Evolutionary conservation across 352 stramenopile species (phyloP), one percentile per base, ranked within the genome.

Genomic region (Stephanocyclus meneghinianus): DNA sequence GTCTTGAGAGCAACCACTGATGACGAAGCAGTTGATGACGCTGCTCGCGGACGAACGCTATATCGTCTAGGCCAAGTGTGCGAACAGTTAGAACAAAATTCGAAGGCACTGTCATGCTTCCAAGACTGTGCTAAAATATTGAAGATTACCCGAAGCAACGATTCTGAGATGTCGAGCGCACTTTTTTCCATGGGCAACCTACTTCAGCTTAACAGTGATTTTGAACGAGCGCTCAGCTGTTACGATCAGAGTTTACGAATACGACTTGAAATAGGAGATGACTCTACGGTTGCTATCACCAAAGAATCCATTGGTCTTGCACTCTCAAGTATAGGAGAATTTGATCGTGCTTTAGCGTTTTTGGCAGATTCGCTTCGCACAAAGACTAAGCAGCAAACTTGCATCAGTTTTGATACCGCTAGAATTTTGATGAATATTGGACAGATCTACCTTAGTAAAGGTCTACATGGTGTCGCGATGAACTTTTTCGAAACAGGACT

Each of bases 291-390:
- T 64, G 81, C 81, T 16, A 88, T 84, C 66, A 86, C 79, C 4
- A 90, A 88, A 71, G 88, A 87, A 57, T 86, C 86, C 48, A 90
- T 90, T 56, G 84, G 81, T 18, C 62, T 80, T 21, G 71, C 72
- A 11, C 71, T 90, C n/a, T 77, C 65, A n/a, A 59, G 62, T 16
- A 65, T 76, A 30, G 71, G 80, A 26, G 56, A 83, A 56, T 71
- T 79, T 10, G 74, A 87, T 59, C 75, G 72, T 57, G 82, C 85
- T 2, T 82, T 85, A 60, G 64, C 69, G 16, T 88, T 88, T 83
- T 84, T 74, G 48, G 78, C 81, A 5, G 75, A 83, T 26, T 71
- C 79, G 9, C 76, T 90, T 55, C 70, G 63, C 37, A 81, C 81
- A 2, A 90, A 86, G 64, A 88, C 85, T 21, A 11, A 78, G 70